Percentiles rank a stretch among this genome's conserved stretches.
These are phyloP conservation scores for Marvania coccoides DNA, from an alignment of 139 green algal species.

Conservation along the genomic window DNA sequence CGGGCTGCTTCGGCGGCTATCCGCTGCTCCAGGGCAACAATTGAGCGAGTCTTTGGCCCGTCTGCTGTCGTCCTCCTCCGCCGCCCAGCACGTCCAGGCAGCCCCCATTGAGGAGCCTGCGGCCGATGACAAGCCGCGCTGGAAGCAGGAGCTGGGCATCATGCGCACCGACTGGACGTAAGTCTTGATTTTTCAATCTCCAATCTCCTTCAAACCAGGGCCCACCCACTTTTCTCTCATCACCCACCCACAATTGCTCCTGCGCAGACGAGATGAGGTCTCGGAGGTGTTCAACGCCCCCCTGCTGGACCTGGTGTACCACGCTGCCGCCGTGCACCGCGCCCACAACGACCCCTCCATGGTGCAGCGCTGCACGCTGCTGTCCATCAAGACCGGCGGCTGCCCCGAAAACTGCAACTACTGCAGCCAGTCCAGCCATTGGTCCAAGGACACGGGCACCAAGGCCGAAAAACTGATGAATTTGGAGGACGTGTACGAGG, in stretches of 20 bases:
- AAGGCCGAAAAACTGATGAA: conserved; percentile 93
- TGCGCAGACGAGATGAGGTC: conserved; percentile 78
- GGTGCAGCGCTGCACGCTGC: conserved; percentile 95
- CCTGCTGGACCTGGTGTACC: conserved; percentile 87
- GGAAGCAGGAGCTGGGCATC: conserved; percentile 52
- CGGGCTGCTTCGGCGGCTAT: neutral
- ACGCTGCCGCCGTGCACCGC: conserved; percentile 79
- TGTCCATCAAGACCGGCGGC: conserved; percentile 97
- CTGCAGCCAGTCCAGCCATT: conserved; percentile 79
- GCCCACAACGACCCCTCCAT: conserved; percentile 84
- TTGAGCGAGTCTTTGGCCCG: neutral
- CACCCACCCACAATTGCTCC: neutral
- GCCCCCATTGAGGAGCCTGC: neutral
- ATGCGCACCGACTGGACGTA: conserved; percentile 81
- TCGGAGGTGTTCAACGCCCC: conserved; percentile 78
- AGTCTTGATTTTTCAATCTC: conserved; percentile 7
- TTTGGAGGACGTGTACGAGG: conserved; percentile 84
- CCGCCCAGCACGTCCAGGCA: neutral
- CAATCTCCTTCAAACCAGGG: neutral
- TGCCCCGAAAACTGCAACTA: conserved; percentile 98
- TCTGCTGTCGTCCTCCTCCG: neutral
- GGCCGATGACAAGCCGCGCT: conserved; percentile 25
- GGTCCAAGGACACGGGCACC: conserved; percentile 71
- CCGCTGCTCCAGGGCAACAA: conserved; percentile 5
- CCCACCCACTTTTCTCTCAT: neutral